Base-by-base conservation (phyloP, 805 yeast genomes). In the Pichia membranifaciens region DNA sequence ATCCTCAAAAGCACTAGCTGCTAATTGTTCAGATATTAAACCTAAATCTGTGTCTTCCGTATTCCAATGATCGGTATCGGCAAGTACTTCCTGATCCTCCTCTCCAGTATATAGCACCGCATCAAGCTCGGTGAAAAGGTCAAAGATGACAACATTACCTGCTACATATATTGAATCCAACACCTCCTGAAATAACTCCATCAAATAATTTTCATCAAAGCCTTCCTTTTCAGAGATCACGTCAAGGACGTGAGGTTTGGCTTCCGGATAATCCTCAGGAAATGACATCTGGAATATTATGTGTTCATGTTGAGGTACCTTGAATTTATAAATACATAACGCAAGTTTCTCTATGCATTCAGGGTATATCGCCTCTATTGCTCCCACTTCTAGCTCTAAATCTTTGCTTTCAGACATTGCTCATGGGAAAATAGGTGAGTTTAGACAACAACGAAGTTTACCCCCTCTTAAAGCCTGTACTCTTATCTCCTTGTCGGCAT, bases 341-440 rank as follows among this genome's bases (percentile, higher is more conserved):
- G 66, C 72, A 7, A 73, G 44, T 22, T 55, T 57, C 3, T 66
- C 64, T 32, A 80, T 61, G 36, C 79, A 71, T 15, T 74, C 85
- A 1, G 96, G 96, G 59, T 79, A 91, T 12, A 93, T 91, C 3
- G 96, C 93, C 47, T 87, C 84, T 10, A 91, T 80, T 12, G 96
- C 91, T 35, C 77, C 81, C 17, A 87, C 65, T 59, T 91, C 99
- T 46, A 87, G 93, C 18, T 59, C 59, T 6, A 84, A 66, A 31
- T 81, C 84, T 50, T 76, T 76, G 1, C 68, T 61, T n/a, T 58
- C 65, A 46, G 15, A 13, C 51, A 48, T 46, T 25, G 10, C 29
- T n/a, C n/a, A n/a, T n/a, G n/a, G n/a, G n/a, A n/a, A n/a, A n/a
- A n/a, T n/a, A n/a, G n/a, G n/a, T n/a, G n/a, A n/a, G n/a, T n/a